These are phyloP conservation scores for Colletotrichum spaethianum DNA, from an alignment of 2,329 filamentous ascomycete species.

Conservation along the genomic window DNA sequence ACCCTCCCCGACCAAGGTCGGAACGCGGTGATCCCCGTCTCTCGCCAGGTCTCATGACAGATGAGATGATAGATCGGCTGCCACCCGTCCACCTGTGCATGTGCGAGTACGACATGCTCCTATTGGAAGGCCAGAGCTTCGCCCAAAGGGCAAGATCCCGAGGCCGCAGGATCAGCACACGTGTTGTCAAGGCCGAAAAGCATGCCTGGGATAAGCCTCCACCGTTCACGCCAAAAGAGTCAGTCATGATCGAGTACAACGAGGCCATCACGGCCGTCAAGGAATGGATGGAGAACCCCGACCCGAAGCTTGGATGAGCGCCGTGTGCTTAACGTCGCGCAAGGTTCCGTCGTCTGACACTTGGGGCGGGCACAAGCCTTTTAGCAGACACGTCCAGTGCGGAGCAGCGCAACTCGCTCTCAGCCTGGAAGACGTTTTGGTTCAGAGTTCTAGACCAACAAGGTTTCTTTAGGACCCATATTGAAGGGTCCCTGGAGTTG, in stretches of 20 bases:
- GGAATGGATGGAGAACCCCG: slow-evolving; percentile 50
- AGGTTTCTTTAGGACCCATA: neutral
- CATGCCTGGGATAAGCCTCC: slow-evolving; percentile 66
- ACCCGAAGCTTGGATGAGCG: neutral
- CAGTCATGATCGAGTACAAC: slow-evolving; percentile 61
- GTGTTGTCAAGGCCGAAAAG: slow-evolving; percentile 61
- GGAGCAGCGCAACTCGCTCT: neutral
- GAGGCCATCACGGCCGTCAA: slow-evolving; percentile 58
- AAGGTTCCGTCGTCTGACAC: slow-evolving; percentile 5
- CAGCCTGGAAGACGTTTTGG: neutral
- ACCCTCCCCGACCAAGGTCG: slow-evolving; percentile 62
- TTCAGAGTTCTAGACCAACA: neutral
- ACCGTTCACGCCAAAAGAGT: slow-evolving; percentile 60
- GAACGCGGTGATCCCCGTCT: slow-evolving; percentile 68
- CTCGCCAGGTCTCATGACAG: slow-evolving; percentile 70
- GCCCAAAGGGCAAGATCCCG: slow-evolving; percentile 65
- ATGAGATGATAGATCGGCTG: slow-evolving; percentile 66
- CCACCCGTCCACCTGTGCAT: slow-evolving; percentile 70
- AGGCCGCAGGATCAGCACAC: slow-evolving; percentile 49
- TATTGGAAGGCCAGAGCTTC: slow-evolving; percentile 72
- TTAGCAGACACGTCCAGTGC: neutral
- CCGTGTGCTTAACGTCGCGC: neutral
- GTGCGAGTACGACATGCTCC: slow-evolving; percentile 77
- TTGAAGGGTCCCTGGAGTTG: neutral
- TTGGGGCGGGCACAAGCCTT: neutral